Evolutionary conservation across 2,329 filamentous ascomycete species (phyloP).

Genomic region (Aspergillus amoenus): DNA sequence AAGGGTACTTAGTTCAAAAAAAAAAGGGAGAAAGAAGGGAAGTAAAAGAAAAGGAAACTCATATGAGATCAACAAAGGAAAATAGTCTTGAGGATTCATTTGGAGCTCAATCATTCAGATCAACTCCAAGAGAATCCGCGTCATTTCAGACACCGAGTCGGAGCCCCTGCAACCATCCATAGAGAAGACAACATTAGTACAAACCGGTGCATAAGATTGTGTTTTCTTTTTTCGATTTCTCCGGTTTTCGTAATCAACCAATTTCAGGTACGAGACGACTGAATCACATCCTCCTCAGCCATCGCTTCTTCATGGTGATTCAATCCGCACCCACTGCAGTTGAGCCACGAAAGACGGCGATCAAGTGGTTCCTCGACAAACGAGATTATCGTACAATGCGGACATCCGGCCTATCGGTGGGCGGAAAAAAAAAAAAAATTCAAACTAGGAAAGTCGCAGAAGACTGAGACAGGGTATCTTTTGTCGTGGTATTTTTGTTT

Average conservation of each 20-base stretch:
- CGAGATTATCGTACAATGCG: slow-evolving; percentile 49
- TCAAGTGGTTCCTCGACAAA: slow-evolving; percentile 26
- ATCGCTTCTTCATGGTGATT: slow-evolving; percentile 13
- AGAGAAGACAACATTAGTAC: slow-evolving; percentile 18
- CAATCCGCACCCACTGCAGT: slow-evolving; percentile 20
- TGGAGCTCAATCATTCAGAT: slow-evolving; percentile 1
- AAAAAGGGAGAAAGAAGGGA: neutral
- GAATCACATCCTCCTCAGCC: slow-evolving; percentile 3
- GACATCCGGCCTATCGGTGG: slow-evolving; percentile 33
- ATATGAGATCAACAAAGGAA: slow-evolving; percentile 7
- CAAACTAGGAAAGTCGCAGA: slow-evolving; percentile 36
- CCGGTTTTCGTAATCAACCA: slow-evolving; percentile 9
- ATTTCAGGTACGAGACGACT: slow-evolving; percentile 4
- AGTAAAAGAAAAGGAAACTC: slow-evolving; percentile 1
- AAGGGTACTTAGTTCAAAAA: neutral
- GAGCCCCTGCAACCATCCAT: slow-evolving; percentile 22
- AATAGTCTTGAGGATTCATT: neutral
- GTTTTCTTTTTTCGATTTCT: slow-evolving; percentile 13
- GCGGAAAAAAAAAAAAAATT: slow-evolving; percentile 36
- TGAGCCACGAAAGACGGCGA: slow-evolving; percentile 26
- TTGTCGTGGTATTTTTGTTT: slow-evolving; percentile 27
- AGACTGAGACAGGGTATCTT: slow-evolving; percentile 38
- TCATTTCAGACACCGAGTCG: slow-evolving; percentile 10
- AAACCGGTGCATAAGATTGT: slow-evolving; percentile 18
- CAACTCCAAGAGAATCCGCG: slow-evolving; percentile 3